Evolutionary conservation across 2,329 filamentous ascomycete genomes (phyloP), one percentile per base, ranked within the genome.

Genomic region (Thielaviopsis musarum): DNA sequence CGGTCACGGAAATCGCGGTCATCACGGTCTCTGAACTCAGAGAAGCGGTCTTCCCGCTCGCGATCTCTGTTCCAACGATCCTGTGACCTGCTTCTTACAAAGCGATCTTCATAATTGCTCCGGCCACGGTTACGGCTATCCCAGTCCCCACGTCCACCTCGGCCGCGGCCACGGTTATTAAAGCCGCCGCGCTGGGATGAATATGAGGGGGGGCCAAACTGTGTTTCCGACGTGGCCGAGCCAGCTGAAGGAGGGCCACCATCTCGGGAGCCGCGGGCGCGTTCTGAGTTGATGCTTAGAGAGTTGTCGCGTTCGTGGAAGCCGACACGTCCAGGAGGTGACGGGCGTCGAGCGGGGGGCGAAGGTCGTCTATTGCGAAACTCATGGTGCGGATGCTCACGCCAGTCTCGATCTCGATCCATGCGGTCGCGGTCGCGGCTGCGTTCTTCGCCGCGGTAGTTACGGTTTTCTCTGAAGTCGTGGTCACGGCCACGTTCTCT

Each of bases 221-320:
- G 75, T 13, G 80, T 77, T 63, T 90, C 86, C 0, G 85, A 87
- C 22, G 81, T 82, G 10, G 81, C 82, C 2, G 86, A 88, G 4
- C 83, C 83, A 19, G 83, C 84, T 1, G 85, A 87, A 22, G 82
- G 78, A 12, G 86, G 85, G 0, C 85, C 73, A 10, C 69, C 86
- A 65, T 91, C 87, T 66, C 87, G 77, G 9, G 85, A 88, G 17
- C 79, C 82, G 54, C 85, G 76, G 19, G 82, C 80, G 61, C 86
- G 78, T 61, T 84, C 82, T 7, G 82, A 76, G 64, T 90, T 86
- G 6, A 85, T 72, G 54, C 81, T 82, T 34, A 83, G 74, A 0
- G 82, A 83, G 1, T 72, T 76, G 69, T 80, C 72, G 64, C 73
- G 71, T 57, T 85, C 82, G 66, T 85, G 78, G 62, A 81, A 82